Percentiles rank a stretch among this genome's conserved stretches.
Conservation (phyloP, 441 rosid genomes). For the Populus hybrid region DNA sequence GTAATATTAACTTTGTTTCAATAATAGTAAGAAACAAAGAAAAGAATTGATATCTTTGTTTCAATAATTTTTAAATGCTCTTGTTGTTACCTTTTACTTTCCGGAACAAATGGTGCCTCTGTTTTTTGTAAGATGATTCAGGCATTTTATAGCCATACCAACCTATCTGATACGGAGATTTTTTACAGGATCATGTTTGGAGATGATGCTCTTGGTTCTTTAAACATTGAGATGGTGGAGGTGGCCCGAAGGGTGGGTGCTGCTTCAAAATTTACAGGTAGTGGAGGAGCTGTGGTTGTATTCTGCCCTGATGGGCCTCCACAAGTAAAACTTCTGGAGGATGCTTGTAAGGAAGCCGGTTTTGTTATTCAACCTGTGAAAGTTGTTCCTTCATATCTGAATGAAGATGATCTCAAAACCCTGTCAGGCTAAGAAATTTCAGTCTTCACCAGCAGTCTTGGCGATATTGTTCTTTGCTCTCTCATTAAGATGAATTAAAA, state of each 20-base stretch:
- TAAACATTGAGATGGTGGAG: slow-evolving; percentile 93
- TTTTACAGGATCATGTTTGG: slow-evolving; percentile 71
- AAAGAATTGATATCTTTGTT: neutral
- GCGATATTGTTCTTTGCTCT: neutral
- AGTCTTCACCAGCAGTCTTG: neutral
- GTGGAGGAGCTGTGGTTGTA: slow-evolving; percentile 91
- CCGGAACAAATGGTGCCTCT: too few relatives aligned
- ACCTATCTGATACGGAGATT: neutral
- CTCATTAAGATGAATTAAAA: neutral
- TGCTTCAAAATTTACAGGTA: slow-evolving; percentile 88
- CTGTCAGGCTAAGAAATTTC: slow-evolving; percentile 11
- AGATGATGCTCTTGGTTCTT: slow-evolving; percentile 64
- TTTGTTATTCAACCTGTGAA: slow-evolving; percentile 55
- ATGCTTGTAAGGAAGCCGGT: slow-evolving; percentile 65
- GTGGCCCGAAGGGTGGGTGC: slow-evolving; percentile 74
- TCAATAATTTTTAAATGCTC: neutral
- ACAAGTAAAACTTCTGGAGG: slow-evolving; percentile 66
- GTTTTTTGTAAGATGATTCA: neutral
- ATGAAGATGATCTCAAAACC: slow-evolving; percentile 41
- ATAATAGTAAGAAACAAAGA: neutral
- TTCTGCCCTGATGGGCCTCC: slow-evolving; percentile 67
- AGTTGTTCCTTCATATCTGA: slow-evolving; percentile 50
- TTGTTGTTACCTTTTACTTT: neutral
- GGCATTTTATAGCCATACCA: too few relatives aligned
- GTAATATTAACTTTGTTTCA: neutral